A percentile compares a stretch with the other conserved stretches of the same genome.
These are phyloP conservation scores for Neonectria coccinea DNA, from an alignment of 2,329 filamentous ascomycete genomes.

Conservation along the genomic window DNA sequence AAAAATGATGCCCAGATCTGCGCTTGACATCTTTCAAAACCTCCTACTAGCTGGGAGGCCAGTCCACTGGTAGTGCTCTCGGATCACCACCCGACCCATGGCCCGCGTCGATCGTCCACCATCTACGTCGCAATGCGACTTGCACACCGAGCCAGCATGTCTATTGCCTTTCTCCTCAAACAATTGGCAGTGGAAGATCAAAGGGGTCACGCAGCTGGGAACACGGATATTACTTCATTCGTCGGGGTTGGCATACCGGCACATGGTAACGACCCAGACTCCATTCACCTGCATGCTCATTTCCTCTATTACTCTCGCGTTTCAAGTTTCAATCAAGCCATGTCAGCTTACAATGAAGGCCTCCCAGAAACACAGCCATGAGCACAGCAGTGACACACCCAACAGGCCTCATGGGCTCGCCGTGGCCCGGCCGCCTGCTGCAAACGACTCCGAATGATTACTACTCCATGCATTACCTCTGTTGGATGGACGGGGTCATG, in stretches of 20 bases:
- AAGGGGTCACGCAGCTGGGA: constrained; percentile 9
- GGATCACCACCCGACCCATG: constrained; percentile 17
- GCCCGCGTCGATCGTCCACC: constrained; percentile 23
- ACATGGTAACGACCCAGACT: neutral
- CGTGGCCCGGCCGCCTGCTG: neutral
- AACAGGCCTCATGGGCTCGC: constrained; percentile 20
- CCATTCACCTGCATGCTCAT: neutral
- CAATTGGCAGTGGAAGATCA: neutral
- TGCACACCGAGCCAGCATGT: neutral
- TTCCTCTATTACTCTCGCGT: constrained; percentile 1
- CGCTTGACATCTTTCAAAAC: constrained; percentile 8
- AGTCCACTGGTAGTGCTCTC: constrained; percentile 12
- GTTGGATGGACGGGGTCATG: constrained; percentile 16
- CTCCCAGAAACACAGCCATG: neutral
- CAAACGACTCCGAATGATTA: constrained; percentile 6
- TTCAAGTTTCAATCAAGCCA: constrained; percentile 20
- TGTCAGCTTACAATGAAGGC: constrained; percentile 2
- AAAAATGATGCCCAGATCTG: neutral
- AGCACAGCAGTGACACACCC: constrained; percentile 13
- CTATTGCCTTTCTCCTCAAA: constrained; percentile 1
- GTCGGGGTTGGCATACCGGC: neutral
- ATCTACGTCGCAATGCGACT: constrained; percentile 9
- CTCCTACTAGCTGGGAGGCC: neutral
- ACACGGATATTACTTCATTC: constrained; percentile 10
- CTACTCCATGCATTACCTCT: neutral